Evolutionary conservation across 257 asterid species (phyloP).

Genomic region (Orobanche coerulescens): DNA sequence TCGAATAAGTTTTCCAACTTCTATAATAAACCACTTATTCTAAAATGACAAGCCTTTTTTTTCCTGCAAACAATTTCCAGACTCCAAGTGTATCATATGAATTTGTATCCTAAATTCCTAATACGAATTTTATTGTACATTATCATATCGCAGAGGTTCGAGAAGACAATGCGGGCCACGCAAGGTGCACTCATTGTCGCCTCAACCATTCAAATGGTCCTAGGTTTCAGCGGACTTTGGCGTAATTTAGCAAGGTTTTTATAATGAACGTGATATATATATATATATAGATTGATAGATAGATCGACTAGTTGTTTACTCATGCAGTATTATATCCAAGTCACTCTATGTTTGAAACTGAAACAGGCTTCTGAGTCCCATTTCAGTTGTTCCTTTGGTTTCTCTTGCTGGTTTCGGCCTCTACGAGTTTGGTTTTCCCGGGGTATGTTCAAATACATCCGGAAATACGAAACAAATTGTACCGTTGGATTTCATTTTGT

Average conservation of each 20-base stretch:
- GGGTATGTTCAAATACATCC: conserved; percentile 36
- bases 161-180: conserved; percentile 79
- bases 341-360: not conserved
- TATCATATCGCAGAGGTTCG: conserved; percentile 52
- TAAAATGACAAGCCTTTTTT: too few species aligned
- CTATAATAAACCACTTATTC: too few species aligned
- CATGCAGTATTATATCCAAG: not conserved
- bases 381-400: conserved; percentile 74
- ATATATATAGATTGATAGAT: too few species aligned
- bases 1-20: too few species aligned
- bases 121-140: conserved; percentile 7
- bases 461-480: not conserved
- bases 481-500: too few species aligned
- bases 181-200: conserved; percentile 84
- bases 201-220: conserved; percentile 69
- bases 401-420: conserved; percentile 68
- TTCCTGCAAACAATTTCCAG: too few species aligned
- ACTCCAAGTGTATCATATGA: too few species aligned
- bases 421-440: conserved; percentile 74
- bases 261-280: too few species aligned
- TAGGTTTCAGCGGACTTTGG: conserved; percentile 94
- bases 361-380: conserved; percentile 62
- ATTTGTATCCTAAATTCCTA: too few species aligned
- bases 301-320: not conserved
- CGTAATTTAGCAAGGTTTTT: conserved; percentile 57